phyloP scores from a whole-genome alignment of 2,329 filamentous ascomycete genomes.

The Colletotrichum salicis region DNA sequence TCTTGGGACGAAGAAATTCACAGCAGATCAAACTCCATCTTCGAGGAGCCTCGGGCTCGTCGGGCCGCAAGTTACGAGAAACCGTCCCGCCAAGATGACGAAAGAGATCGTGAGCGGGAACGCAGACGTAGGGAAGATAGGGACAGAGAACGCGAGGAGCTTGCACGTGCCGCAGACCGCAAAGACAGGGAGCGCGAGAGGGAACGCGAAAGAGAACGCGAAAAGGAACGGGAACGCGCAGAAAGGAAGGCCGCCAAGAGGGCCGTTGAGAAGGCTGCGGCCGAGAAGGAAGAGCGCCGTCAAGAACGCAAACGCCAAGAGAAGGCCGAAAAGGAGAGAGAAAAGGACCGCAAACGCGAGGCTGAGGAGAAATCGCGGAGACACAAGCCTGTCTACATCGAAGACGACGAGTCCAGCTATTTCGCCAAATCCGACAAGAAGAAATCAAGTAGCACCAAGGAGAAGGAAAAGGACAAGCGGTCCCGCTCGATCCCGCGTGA shows the following conservation, averaged over 20 bases:
- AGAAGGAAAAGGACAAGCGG: slow-evolving; percentile 41
- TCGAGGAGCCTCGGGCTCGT: slow-evolving; percentile 56
- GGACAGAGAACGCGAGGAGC: slow-evolving; percentile 37
- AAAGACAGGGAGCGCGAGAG: slow-evolving; percentile 34
- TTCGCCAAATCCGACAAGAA: slow-evolving; percentile 48
- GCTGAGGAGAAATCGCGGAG: slow-evolving; percentile 47
- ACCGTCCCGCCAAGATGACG: slow-evolving; percentile 55
- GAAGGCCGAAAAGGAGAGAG: slow-evolving; percentile 43
- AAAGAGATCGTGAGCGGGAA: slow-evolving; percentile 48
- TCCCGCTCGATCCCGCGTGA: slow-evolving; percentile 30
- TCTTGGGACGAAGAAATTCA: slow-evolving; percentile 62
- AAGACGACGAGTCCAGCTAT: slow-evolving; percentile 45
- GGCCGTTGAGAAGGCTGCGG: slow-evolving; percentile 41
- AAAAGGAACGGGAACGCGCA: slow-evolving; percentile 20
- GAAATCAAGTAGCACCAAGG: slow-evolving; percentile 48
- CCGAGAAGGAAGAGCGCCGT: slow-evolving; percentile 46
- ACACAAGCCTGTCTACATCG: slow-evolving; percentile 47
- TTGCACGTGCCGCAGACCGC: neutral
- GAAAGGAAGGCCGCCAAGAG: slow-evolving; percentile 35
- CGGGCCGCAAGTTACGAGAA: slow-evolving; percentile 61
- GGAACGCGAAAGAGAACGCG: slow-evolving; percentile 26
- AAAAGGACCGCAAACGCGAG: slow-evolving; percentile 52
- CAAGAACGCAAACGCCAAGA: slow-evolving; percentile 48
- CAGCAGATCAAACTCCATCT: slow-evolving; percentile 47
- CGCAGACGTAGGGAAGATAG: slow-evolving; percentile 36